A percentile compares a stretch with the other conserved stretches of the same genome.
phyloP scores from a whole-genome alignment of 495 filamentous ascomycete species.

The Aspergillus cavernicola region DNA sequence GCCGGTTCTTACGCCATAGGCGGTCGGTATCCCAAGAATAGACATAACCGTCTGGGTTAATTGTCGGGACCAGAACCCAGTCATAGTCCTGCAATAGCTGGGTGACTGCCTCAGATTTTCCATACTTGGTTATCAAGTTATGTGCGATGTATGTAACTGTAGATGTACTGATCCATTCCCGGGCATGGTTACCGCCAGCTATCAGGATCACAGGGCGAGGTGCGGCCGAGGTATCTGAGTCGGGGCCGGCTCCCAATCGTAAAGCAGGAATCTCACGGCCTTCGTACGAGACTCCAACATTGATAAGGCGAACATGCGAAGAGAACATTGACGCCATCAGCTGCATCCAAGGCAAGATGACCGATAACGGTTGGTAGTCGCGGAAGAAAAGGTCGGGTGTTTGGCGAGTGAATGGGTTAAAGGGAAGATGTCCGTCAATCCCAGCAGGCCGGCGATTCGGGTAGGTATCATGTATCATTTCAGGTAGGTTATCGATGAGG shows the following conservation, averaged over 20 bases:
- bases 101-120: constrained; percentile 61
- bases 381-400: constrained; percentile 66
- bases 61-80: constrained; percentile 81
- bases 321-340: constrained; percentile 86
- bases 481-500: constrained; percentile 77
- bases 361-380: constrained; percentile 78
- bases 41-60: constrained; percentile 92
- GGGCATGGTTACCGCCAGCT: constrained; percentile 79
- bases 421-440: constrained; percentile 28
- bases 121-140: constrained; percentile 79
- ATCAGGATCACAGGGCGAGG: constrained; percentile 77
- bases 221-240: constrained; percentile 31
- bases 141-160: constrained; percentile 90
- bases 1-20: constrained; percentile 93
- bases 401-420: constrained; percentile 32
- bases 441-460: constrained; percentile 39
- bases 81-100: constrained; percentile 78
- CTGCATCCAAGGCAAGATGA: constrained; percentile 84
- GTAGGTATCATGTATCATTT: constrained; percentile 73
- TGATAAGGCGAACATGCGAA: constrained; percentile 66
- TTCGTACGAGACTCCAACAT: constrained; percentile 77
- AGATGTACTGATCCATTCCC: constrained; percentile 94
- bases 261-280: constrained; percentile 80
- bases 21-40: constrained; percentile 92
- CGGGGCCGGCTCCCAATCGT: constrained; percentile 64